phyloP scores from a whole-genome alignment of 257 asterid species.

The Cynanchum wilfordii region DNA sequence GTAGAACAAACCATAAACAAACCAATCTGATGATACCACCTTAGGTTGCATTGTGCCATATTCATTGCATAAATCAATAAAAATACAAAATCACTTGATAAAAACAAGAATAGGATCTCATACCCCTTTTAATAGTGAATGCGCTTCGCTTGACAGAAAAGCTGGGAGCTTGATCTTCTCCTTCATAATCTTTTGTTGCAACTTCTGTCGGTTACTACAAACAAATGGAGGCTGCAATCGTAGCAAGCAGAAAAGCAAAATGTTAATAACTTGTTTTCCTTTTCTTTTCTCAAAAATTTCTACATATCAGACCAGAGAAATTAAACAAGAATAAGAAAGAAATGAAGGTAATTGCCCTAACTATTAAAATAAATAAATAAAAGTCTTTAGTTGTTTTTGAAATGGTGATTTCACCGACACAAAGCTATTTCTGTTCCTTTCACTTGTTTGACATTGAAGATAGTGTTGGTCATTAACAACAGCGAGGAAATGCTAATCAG shows the following conservation, averaged over 20 bases:
- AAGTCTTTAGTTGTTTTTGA: background rate
- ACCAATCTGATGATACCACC: background rate
- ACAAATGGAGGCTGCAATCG: conserved; percentile 58
- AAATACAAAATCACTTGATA: background rate
- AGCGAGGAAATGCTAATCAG: background rate
- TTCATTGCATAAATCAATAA: background rate
- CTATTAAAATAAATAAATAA: background rate
- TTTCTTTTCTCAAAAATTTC: background rate
- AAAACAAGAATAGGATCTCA: conserved; percentile 11
- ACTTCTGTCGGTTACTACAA: conserved; percentile 56
- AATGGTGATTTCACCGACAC: background rate
- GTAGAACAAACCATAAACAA: background rate
- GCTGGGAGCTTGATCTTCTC: conserved; percentile 70
- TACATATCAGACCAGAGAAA: background rate
- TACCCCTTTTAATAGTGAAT: conserved; percentile 76
- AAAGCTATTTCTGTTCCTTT: background rate
- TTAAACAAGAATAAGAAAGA: no score
- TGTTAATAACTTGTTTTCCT: background rate
- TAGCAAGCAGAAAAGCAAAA: background rate
- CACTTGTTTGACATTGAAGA: background rate
- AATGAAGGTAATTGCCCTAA: background rate
- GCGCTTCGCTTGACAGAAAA: conserved; percentile 67
- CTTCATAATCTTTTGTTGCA: conserved; percentile 70
- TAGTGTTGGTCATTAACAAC: no score
- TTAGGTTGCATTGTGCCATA: conserved; percentile 1